Base-by-base conservation (phyloP, 2,329 filamentous ascomycete genomes). In the Neurospora sp. region DNA sequence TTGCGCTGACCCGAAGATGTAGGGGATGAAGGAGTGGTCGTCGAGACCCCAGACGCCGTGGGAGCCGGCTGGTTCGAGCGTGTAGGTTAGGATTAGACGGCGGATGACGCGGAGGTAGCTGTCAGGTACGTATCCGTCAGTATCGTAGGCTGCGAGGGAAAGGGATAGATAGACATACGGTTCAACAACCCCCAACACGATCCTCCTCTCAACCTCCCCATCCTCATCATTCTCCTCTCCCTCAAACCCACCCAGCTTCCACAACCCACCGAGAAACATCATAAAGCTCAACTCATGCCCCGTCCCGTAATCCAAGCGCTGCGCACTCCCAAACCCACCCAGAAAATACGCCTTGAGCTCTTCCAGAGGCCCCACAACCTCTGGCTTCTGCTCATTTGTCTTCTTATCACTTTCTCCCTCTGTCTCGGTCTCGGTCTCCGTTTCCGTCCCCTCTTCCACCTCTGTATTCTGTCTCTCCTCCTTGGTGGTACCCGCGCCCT, bases 21-120 rank as follows among this genome's bases (percentile, higher is more conserved):
- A 99, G 0, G 96, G 92, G 36, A 96, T 80, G 79, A 99, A 98
- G 9, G 89, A 94, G 80, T 99, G 95, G 79, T 99, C 96, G 78
- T 99, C 96, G n/a, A 99, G 85, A 23, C 96, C 96, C 96, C 96
- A 99, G 23, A 99, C 96, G 3, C 96, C 96, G 78, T 98, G 96
- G 1, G 95, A 97, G 2, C 96, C 96, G 6, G 96, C 96, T 4
- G 96, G 96, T 78, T 99, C 96, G 23, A 99, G 87, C 0, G 90
- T 97, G 79, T 98, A 99, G 2, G 90, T 95, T 68, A 93, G 84
- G 75, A 99, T 97, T 10, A 99, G 85, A 58, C 87, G 89, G 46
- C 96, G 90, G 66, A 97, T 84, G 1, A 98, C 89, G 39, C 84
- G 82, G n/a, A 97, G 83, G 77, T 97, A 97, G 52, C 91, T 93